phyloP scores from a whole-genome alignment of 352 stramenopile genomes.

The Saprolegnia parasitica region DNA sequence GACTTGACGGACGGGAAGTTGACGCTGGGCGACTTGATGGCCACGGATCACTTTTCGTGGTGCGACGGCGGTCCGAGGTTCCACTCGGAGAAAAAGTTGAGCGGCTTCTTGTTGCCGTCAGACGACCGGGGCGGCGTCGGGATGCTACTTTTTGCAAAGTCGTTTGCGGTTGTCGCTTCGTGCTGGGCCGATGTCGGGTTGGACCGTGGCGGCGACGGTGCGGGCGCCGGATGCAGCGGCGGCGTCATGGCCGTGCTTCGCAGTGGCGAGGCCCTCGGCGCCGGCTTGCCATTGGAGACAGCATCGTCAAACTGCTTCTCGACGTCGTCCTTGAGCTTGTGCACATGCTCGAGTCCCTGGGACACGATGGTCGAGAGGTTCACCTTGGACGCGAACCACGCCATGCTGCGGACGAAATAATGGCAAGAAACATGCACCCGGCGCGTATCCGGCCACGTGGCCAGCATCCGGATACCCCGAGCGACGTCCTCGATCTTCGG shows the following conservation, averaged over 20 bases:
- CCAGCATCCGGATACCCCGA: neutral
- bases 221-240: neutral
- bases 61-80: neutral
- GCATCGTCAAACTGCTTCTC: slow-evolving; percentile 86
- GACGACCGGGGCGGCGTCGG: neutral
- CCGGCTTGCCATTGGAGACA: slow-evolving; percentile 36
- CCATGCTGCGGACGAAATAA: neutral
- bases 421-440: slow-evolving; percentile 15
- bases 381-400: slow-evolving; percentile 33
- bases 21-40: neutral
- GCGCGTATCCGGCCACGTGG: slow-evolving; percentile 10
- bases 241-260: neutral
- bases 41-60: neutral
- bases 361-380: slow-evolving; percentile 82
- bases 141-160: neutral
- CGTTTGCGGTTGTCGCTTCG: neutral
- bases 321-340: slow-evolving; percentile 76
- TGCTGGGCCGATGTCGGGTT: slow-evolving; percentile 4
- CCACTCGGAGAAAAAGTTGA: slow-evolving; percentile 19
- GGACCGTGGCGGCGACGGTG: slow-evolving; percentile 1
- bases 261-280: neutral
- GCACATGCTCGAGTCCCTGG: slow-evolving; percentile 78
- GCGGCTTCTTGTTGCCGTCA: slow-evolving; percentile 7
- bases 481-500: neutral
- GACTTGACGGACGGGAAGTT: neutral